These are phyloP conservation scores for Allantophomopsis lycopodina DNA, from an alignment of 2,329 filamentous ascomycete genomes.

Conservation along the genomic window DNA sequence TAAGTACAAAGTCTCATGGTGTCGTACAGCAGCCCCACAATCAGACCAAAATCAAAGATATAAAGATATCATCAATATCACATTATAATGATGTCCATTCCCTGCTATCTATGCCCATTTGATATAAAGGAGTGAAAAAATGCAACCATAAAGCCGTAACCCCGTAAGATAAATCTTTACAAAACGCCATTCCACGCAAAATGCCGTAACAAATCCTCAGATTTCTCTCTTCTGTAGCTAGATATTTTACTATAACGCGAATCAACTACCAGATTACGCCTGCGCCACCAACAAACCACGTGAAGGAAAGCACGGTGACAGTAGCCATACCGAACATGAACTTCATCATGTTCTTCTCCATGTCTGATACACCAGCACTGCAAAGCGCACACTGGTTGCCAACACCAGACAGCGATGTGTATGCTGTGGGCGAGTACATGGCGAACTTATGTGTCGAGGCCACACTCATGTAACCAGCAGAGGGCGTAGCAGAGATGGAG, in stretches of 20 bases:
- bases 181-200: neutral
- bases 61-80: no score
- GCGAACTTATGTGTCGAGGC: conserved; percentile 38
- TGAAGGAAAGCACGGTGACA: conserved; percentile 44
- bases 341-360: conserved; percentile 32
- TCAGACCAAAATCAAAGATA: no score
- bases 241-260: neutral
- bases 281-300: conserved; percentile 44
- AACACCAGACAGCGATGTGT: conserved; percentile 37
- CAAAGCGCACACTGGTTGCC: conserved; percentile 30
- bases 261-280: conserved; percentile 16
- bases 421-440: conserved; percentile 37
- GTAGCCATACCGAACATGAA: conserved; percentile 39
- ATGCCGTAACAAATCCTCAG: neutral
- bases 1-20: no score
- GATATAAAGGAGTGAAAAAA: no score
- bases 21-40: no score
- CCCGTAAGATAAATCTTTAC: neutral
- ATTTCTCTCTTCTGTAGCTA: neutral
- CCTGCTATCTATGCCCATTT: no score
- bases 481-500: conserved; percentile 31
- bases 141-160: neutral
- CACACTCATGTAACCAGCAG: conserved; percentile 40
- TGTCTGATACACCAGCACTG: conserved; percentile 32
- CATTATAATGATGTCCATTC: no score